phyloP scores from a whole-genome alignment of 2,329 filamentous ascomycete genomes.

The Hypocreales sp. region DNA sequence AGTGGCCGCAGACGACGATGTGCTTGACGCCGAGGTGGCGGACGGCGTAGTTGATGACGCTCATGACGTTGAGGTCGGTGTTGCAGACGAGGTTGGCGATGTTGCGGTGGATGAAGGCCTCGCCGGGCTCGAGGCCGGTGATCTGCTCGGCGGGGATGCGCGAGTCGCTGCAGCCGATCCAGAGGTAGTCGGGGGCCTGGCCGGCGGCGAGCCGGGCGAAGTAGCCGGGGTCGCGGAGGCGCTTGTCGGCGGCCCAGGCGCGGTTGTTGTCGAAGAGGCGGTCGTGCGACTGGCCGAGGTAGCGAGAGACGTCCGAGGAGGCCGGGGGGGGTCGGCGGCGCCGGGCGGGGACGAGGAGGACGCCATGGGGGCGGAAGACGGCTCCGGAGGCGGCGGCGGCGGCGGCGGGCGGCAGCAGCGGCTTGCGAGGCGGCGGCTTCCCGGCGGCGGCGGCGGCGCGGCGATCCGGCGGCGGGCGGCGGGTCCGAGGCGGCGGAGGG shows the following conservation, averaged over 20 bases:
- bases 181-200: slow-evolving; percentile 58
- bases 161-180: slow-evolving; percentile 85
- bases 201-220: slow-evolving; percentile 49
- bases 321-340: not conserved
- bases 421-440: too few species aligned
- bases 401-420: too few species aligned
- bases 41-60: slow-evolving; percentile 80
- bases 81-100: slow-evolving; percentile 79
- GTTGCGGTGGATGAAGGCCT: slow-evolving; percentile 89
- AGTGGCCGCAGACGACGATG: slow-evolving; percentile 67
- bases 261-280: slow-evolving; percentile 55
- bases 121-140: slow-evolving; percentile 68
- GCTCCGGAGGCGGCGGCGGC: too few species aligned
- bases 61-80: slow-evolving; percentile 64
- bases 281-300: slow-evolving; percentile 49
- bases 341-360: not conserved
- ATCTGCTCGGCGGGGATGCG: slow-evolving; percentile 86
- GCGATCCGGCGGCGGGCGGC: too few species aligned
- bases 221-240: slow-evolving; percentile 43
- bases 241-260: slow-evolving; percentile 46
- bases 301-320: slow-evolving; percentile 10
- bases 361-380: not conserved
- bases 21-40: slow-evolving; percentile 67
- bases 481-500: too few species aligned
- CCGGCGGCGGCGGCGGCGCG: too few species aligned